Conservation (phyloP, 768 basidiomycete species). For the Hirschioporus abietinus region DNA sequence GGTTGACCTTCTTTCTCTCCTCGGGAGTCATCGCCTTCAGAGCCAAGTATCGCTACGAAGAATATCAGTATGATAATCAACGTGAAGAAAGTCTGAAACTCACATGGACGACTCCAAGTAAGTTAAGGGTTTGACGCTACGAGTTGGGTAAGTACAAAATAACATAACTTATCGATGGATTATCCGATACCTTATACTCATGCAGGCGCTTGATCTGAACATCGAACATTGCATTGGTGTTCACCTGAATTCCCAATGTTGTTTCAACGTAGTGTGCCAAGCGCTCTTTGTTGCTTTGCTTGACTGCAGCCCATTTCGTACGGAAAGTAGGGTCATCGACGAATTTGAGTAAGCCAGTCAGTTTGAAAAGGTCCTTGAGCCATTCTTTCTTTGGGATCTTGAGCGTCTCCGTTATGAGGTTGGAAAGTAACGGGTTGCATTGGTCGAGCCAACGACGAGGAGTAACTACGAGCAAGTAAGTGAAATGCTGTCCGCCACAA, state of each 20-base stretch:
- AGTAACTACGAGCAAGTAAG: conserved; percentile 48
- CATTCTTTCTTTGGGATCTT: conserved; percentile 69
- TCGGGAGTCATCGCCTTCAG: conserved; percentile 75
- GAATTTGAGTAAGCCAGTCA: conserved; percentile 71
- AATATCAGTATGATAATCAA: not conserved
- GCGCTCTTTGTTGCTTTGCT: conserved; percentile 87
- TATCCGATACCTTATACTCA: conserved; percentile 70
- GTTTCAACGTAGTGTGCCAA: conserved; percentile 71
- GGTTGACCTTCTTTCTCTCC: conserved; percentile 77
- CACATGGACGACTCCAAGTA: conserved; percentile 84
- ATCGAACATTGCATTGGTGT: conserved; percentile 80
- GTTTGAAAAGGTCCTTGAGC: conserved; percentile 77
- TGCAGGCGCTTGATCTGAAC: conserved; percentile 94
- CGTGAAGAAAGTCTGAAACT: conserved; percentile 19
- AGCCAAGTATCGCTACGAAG: conserved; percentile 65
- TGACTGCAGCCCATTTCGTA: conserved; percentile 76
- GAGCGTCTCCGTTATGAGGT: conserved; percentile 80
- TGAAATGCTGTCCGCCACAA: not conserved
- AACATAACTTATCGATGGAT: not conserved
- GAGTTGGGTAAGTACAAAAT: conserved; percentile 1
- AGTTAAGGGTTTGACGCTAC: conserved; percentile 91
- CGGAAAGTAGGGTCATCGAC: conserved; percentile 73
- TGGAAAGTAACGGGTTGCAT: conserved; percentile 87
- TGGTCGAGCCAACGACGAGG: conserved; percentile 88
- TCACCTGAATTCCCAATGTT: conserved; percentile 64